Base-by-base conservation (phyloP, 305 asterid genomes). In the Fraxinus angustifolia region DNA sequence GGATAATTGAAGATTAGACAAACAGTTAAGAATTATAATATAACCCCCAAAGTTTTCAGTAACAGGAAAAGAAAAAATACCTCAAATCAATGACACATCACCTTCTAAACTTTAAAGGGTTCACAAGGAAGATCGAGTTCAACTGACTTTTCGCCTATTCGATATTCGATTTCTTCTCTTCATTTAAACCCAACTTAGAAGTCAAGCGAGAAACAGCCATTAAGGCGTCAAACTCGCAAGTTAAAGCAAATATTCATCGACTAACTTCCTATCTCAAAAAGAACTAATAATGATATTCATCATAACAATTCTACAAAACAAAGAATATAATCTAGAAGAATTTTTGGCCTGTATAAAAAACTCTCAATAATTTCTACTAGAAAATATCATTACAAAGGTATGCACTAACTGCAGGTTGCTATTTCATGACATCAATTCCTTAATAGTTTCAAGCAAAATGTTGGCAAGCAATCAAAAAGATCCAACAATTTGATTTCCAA, bases 401-500 rank as follows among this genome's bases (percentile, higher is more conserved):
- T 17, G 26, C 28, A 17, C 67, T 17, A 6, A 56, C 67, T 1
- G 17, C 26, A 17, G 28, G 68, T 58, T 58, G 28, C 68, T 58
- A 58, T 19, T 65, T 28, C 73, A 26, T 11, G 73, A 21, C 6
- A 65, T 62, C 72, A 68, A 68, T 30, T 11, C 38, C 74, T 12
- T 30, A 70, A 31, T 4, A 31, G 42, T 31, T 70, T 14, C 17
- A 16, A 70, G 40, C 40, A 68, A 12, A 28, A 68, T 68, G 74
- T 68, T 68, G 73, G 19, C 76, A 28, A 26, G 74, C 35, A 71
- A 33, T 72, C 45, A 19, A 45, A 60, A 48, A 16, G 75, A 79
- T 70, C 56, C 48, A 82, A 67, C 17, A 68, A 68, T 23, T 68
- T 75, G 36, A 72, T 26, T 36, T 28, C 75, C 34, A 76, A 58